Evolutionary conservation across 2,329 filamentous ascomycete genomes (phyloP), one percentile per base, ranked within the genome.

Genomic region (Fusarium sp.): DNA sequence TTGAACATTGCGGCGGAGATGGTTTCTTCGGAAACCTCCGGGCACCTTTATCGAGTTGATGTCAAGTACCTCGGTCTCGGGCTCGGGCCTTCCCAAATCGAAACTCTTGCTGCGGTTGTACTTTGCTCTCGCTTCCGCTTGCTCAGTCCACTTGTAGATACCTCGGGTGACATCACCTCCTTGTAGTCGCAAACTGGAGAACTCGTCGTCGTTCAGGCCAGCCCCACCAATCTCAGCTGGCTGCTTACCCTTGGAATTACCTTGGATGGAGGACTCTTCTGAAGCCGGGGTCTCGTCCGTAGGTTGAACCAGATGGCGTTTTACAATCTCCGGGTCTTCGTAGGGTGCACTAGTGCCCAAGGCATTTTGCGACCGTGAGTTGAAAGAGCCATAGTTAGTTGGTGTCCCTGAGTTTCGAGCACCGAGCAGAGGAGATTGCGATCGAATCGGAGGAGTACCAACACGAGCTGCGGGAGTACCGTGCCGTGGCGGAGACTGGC

Each of bases 141-240:
- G 92, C 78, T 98, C 94, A 7, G 94, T 93, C 93, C 96, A 99
- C 72, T 93, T 91, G 83, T 99, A 99, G 73, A 99, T 97, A 55
- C 95, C 93, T 63, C 96, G 86, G 23, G 95, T 97, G 58, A 97
- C 91, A 77, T 99, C 96, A 67, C 96, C 96, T 62, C 96, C 96
- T 77, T 98, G 96, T 46, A 99, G 83, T 76, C 90, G 90, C 77
- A 99, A 80, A 79, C 96, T 98, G 30, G 94, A 97, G 77, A 99
- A 99, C 75, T 97, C 93, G 61, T 96, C 92, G 7, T 90, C 88
- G 64, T 88, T 85, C 71, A 73, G 74, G n/a, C 79, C 79, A 1
- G 73, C 68, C 37, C 76, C 65, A 9, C 76, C 77, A 41, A 73
- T 70, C 22, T 82, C 79, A 23, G 78, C 83, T 3, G 80, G 76